Conservation (phyloP, 805 yeast species). For the Lipomyces spencermartinsiae region DNA sequence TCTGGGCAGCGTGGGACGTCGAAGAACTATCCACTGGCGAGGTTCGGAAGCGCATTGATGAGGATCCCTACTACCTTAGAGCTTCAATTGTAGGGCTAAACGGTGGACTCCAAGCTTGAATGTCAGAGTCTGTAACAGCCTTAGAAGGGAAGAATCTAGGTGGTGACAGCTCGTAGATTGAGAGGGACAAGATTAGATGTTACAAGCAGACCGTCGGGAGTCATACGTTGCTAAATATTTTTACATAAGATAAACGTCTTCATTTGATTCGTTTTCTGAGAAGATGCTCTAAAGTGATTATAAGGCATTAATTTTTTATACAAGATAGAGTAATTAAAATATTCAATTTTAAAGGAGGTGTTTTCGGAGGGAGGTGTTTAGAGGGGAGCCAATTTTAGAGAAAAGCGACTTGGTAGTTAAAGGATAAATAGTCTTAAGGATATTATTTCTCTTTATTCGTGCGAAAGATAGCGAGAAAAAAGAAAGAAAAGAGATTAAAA, state of each 20-base stretch:
- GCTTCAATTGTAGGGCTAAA: constrained; percentile 3
- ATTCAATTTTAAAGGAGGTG: no score
- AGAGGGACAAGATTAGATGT: background rate
- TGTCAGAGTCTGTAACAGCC: background rate
- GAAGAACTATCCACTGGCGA: constrained; percentile 9
- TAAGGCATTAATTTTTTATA: no score
- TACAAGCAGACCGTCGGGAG: background rate
- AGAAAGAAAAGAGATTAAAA: no score
- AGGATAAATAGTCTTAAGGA: no score
- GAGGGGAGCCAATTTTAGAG: no score
- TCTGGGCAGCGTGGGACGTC: constrained; percentile 6
- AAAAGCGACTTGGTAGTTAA: no score
- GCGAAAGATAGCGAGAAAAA: no score
- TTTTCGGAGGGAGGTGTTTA: no score
- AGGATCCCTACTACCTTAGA: constrained; percentile 9
- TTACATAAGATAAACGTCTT: background rate
- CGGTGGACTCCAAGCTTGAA: constrained; percentile 6
- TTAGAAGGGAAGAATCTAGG: background rate
- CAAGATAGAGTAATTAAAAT: no score
- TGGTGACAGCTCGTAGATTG: constrained; percentile 4
- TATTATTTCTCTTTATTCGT: no score
- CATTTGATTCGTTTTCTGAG: no score
- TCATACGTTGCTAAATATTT: background rate
- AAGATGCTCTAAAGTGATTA: no score
- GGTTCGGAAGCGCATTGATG: constrained; percentile 8